Percentiles rank a stretch among this genome's conserved stretches.
Conservation (phyloP, 148 eudicot genomes). For the Simmondsia chinensis region DNA sequence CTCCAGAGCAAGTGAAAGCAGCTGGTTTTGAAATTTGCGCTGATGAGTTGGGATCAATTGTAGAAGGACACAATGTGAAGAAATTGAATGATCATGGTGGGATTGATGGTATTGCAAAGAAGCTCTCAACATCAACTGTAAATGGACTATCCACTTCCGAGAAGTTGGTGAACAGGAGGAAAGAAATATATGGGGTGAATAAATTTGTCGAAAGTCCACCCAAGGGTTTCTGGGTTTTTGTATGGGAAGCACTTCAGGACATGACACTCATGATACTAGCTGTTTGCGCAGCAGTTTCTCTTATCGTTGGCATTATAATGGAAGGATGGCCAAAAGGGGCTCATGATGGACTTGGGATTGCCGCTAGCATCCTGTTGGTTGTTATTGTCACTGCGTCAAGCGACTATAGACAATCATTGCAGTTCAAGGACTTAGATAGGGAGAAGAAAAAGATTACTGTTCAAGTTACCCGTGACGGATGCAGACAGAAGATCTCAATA, state of each 20-base stretch:
- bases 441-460: constrained; percentile 75
- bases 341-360: constrained; percentile 87
- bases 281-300: constrained; percentile 64
- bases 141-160: constrained; percentile 51
- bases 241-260: constrained; percentile 89
- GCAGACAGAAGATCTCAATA: constrained; percentile 67
- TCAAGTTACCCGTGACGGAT: constrained; percentile 71
- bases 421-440: constrained; percentile 71
- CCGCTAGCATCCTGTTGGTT: constrained; percentile 68
- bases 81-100: constrained; percentile 72
- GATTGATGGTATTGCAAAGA: constrained; percentile 51
- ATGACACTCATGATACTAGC: constrained; percentile 82
- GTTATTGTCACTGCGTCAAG: constrained; percentile 86
- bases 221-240: constrained; percentile 67
- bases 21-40: constrained; percentile 73
- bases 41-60: constrained; percentile 81
- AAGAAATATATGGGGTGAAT: constrained; percentile 61
- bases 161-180: constrained; percentile 35
- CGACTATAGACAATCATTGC: constrained; percentile 78
- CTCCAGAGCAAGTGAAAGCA: constrained; percentile 63
- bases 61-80: constrained; percentile 52
- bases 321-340: constrained; percentile 94
- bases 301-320: constrained; percentile 58
- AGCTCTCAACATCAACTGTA: constrained; percentile 42
- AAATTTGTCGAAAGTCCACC: constrained; percentile 55